Conservation (phyloP, 2,329 filamentous ascomycete genomes). For the Zalaria sp. region DNA sequence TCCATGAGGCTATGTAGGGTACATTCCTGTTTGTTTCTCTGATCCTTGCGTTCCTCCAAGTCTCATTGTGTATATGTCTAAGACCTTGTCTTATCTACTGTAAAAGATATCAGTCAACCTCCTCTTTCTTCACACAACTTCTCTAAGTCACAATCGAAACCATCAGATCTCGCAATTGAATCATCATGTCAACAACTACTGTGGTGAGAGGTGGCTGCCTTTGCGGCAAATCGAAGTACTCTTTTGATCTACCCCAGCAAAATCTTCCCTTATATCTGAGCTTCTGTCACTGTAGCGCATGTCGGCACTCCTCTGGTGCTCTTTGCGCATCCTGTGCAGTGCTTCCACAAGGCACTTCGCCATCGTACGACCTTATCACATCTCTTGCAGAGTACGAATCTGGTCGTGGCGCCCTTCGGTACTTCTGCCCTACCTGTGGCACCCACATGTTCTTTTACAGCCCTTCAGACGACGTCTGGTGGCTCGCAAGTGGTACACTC, state of each 20-base stretch:
- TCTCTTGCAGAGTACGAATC: background rate
- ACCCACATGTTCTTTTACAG: constrained; percentile 20
- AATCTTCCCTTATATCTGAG: constrained; percentile 22
- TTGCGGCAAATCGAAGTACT: constrained; percentile 20
- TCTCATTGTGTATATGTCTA: too few relatives aligned
- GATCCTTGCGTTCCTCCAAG: too few relatives aligned
- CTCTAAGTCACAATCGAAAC: too few relatives aligned
- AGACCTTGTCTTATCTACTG: too few relatives aligned
- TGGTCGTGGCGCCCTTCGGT: constrained; percentile 13
- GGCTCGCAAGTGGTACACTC: constrained; percentile 17
- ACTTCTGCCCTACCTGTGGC: constrained; percentile 38
- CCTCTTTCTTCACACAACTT: too few relatives aligned
- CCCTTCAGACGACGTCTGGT: constrained; percentile 11
- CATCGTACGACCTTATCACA: background rate
- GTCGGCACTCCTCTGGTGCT: constrained; percentile 34
- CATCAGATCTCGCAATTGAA: too few relatives aligned
- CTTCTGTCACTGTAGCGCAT: constrained; percentile 40
- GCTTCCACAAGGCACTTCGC: background rate
- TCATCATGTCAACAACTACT: background rate
- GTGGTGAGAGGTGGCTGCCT: constrained; percentile 19
- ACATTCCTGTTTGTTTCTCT: too few relatives aligned
- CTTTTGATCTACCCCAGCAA: constrained; percentile 19
- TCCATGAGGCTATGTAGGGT: too few relatives aligned
- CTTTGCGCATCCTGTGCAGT: constrained; percentile 19
- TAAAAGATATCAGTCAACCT: too few relatives aligned